Conservation (phyloP, 495 filamentous ascomycete species). For the Penicillium arizonense region DNA sequence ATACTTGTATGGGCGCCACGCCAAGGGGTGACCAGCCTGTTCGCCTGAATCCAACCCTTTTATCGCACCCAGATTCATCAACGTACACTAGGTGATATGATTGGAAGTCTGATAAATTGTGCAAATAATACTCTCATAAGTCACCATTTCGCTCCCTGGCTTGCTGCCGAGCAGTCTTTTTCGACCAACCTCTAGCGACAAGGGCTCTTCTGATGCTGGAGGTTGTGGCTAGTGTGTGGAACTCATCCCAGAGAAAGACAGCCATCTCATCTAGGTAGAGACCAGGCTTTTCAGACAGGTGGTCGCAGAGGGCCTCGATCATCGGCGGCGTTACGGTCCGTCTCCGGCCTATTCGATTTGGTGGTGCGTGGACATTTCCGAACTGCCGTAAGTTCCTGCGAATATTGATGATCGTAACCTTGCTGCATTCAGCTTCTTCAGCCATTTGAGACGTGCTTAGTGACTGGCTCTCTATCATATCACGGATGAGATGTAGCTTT, state of each 20-base stretch:
- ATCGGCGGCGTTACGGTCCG: slow-evolving; percentile 24
- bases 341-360: slow-evolving; percentile 17
- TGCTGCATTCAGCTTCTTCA: slow-evolving; percentile 4
- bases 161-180: slow-evolving; percentile 28
- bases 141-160: slow-evolving; percentile 32
- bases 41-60: no score
- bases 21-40: no score
- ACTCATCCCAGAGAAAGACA: slow-evolving; percentile 32
- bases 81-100: no score
- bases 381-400: slow-evolving; percentile 25
- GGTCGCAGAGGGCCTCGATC: slow-evolving; percentile 27
- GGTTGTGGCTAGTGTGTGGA: slow-evolving; percentile 8
- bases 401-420: slow-evolving; percentile 14
- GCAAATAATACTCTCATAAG: slow-evolving; percentile 5
- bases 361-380: slow-evolving; percentile 21
- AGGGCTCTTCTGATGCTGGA: slow-evolving; percentile 13
- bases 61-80: no score
- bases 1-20: no score
- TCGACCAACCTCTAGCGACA: slow-evolving; percentile 19
- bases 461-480: neutral
- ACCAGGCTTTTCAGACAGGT: slow-evolving; percentile 32
- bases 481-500: neutral
- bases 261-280: slow-evolving; percentile 33
- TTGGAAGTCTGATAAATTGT: no score
- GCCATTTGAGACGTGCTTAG: neutral